Conservation (phyloP, 1,284 basidiomycete species). For the Gastroboletus turbinatus region DNA sequence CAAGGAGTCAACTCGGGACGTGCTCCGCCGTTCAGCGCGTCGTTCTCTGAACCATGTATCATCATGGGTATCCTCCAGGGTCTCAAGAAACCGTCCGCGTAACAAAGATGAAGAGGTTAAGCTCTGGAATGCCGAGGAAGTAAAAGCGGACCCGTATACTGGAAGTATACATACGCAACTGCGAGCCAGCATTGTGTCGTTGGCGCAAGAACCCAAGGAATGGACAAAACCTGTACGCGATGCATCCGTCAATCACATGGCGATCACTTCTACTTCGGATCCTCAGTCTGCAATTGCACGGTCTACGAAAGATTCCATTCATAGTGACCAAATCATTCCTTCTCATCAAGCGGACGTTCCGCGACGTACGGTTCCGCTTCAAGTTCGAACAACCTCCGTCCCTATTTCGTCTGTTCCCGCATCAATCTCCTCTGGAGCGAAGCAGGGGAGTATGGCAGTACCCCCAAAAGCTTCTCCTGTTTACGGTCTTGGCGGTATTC, state of each 20-base stretch:
- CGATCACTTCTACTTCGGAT: conserved; percentile 7
- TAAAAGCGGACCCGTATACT: conserved; percentile 6
- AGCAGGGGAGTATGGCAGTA: neutral
- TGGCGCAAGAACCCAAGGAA: conserved; percentile 6
- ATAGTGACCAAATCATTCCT: conserved; percentile 1
- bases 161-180: neutral
- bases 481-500: conserved; percentile 47
- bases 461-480: conserved; percentile 42
- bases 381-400: neutral
- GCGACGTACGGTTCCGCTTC: conserved; percentile 1
- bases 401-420: neutral
- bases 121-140: conserved; percentile 40
- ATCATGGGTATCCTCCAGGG: conserved; percentile 34
- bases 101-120: conserved; percentile 31
- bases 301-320: conserved; percentile 10
- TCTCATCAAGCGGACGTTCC: conserved; percentile 1
- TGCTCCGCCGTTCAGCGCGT: conserved; percentile 18
- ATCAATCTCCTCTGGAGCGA: neutral
- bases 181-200: neutral
- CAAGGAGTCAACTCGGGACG: conserved; percentile 18
- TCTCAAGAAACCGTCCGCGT: conserved; percentile 25
- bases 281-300: conserved; percentile 3
- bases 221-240: conserved; percentile 7
- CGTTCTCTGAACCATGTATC: conserved; percentile 34
- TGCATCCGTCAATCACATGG: conserved; percentile 1